Base-by-base conservation (phyloP, 1,284 basidiomycete species). In the Ustilago hordei region DNA sequence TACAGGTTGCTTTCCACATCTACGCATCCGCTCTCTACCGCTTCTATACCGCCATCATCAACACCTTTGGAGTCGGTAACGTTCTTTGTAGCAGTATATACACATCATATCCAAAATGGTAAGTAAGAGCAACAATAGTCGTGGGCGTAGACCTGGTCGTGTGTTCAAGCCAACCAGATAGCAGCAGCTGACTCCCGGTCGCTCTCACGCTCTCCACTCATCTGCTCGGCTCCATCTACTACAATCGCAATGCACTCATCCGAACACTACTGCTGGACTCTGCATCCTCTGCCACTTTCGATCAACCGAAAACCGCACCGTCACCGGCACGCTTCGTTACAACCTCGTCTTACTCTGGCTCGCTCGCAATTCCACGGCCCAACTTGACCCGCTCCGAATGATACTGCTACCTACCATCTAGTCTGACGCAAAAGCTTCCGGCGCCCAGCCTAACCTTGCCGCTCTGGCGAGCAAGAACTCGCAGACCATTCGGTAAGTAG, bases 401-500 rank as follows among this genome's bases (percentile, higher is more conserved):
- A 35, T 15, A 11, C 15, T 55, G 11, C 39, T 8, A 15, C 13
- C 3, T 4, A 39, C 34, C 9, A 36, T 28, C n/a, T 28, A 73
- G 75, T 77, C 75, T 56, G 70, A 77, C 70, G 70, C 75, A 64
- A 77, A 74, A 50, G 61, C 75, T n/a, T 52, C 71, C 13, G 71
- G 71, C 60, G 68, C 70, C 8, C 67, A 74, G 64, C 70, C 79
- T 55, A 81, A 81, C 66, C 75, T 81, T 58, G 79, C 79, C 56
- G 79, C 79, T 61, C 56, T 81, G 61, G 79, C 79, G 19, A 71
- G 64, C 60, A 73, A 66, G 58, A 73, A 79, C 68, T 81, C 79
- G 23, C 67, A 69, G 38, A 59, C 74, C 41, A 74, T 81, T 45
- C 73, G 79, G 78, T 80, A 57, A 38, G 58, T 41, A 32, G 15